Evolutionary conservation across 352 stramenopile species (phyloP).

Genomic region (Pythium guiyangense): DNA sequence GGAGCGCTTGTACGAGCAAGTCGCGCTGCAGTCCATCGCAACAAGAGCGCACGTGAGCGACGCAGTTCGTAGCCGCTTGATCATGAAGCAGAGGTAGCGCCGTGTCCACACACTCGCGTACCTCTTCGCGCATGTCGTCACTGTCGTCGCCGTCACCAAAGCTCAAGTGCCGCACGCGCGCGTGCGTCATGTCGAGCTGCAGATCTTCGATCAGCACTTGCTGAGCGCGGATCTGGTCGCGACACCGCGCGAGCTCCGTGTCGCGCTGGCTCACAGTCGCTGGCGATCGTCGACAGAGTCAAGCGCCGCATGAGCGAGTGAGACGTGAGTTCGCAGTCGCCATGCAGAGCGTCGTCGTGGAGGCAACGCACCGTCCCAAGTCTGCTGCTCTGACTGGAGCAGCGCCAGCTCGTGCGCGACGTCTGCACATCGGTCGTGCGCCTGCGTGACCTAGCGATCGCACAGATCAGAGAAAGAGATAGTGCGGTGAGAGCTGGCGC

Average conservation of each 20-base stretch:
- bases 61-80: too few species aligned
- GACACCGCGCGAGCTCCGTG: constrained; percentile 30
- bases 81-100: not conserved
- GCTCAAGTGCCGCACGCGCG: not conserved
- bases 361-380: too few species aligned
- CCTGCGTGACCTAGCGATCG: too few species aligned
- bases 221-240: constrained; percentile 55
- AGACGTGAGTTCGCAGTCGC: too few species aligned
- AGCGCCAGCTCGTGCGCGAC: too few species aligned
- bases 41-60: not conserved
- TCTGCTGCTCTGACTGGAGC: too few species aligned
- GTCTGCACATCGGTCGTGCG: too few species aligned
- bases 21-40: constrained; percentile 6
- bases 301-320: not conserved
- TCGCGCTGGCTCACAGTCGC: constrained; percentile 36
- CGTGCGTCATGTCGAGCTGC: constrained; percentile 30
- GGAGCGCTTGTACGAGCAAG: constrained; percentile 15
- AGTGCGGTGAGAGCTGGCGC: too few species aligned
- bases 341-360: too few species aligned
- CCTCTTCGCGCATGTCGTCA: constrained; percentile 32
- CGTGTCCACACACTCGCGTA: constrained; percentile 7
- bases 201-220: constrained; percentile 58
- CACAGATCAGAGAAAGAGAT: too few species aligned
- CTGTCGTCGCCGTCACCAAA: constrained; percentile 8
- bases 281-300: constrained; percentile 1